Evolutionary conservation across 345 rosid genomes (phyloP).

Genomic region (Syzygium aromaticum): DNA sequence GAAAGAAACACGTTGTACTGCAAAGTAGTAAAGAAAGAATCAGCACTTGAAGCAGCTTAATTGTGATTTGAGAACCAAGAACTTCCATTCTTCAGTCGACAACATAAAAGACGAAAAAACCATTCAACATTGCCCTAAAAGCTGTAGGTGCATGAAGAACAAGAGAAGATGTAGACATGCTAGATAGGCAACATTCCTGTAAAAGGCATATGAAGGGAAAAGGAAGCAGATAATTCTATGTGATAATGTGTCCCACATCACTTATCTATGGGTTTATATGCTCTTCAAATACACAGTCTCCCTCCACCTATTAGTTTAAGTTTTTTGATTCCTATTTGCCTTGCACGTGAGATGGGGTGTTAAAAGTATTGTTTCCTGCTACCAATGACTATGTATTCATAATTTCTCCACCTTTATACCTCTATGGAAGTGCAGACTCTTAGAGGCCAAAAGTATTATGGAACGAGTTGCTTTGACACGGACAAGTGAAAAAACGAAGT

Average conservation of each 20-base stretch:
- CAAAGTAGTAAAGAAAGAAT: background rate
- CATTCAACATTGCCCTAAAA: background rate
- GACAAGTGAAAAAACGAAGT: background rate
- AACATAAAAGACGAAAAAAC: background rate
- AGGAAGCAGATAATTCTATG: background rate
- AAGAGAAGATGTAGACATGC: background rate
- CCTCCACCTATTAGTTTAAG: background rate
- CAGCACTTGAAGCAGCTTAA: background rate
- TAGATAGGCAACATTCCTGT: background rate
- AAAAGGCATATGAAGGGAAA: background rate
- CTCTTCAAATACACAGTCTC: background rate
- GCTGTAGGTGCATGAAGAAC: background rate
- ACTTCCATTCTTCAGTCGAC: background rate
- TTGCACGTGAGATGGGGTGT: background rate
- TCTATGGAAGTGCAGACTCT: background rate
- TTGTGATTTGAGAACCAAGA: background rate
- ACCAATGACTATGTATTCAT: background rate
- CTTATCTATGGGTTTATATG: background rate
- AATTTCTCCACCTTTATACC: background rate
- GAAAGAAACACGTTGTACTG: background rate
- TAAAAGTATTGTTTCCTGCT: background rate
- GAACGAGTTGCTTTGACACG: background rate
- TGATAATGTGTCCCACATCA: background rate
- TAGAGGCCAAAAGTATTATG: too few relatives aligned
- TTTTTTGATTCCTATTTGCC: background rate